These are phyloP conservation scores for Candida sonorensis DNA, from an alignment of 805 yeast genomes.

Conservation along the genomic window DNA sequence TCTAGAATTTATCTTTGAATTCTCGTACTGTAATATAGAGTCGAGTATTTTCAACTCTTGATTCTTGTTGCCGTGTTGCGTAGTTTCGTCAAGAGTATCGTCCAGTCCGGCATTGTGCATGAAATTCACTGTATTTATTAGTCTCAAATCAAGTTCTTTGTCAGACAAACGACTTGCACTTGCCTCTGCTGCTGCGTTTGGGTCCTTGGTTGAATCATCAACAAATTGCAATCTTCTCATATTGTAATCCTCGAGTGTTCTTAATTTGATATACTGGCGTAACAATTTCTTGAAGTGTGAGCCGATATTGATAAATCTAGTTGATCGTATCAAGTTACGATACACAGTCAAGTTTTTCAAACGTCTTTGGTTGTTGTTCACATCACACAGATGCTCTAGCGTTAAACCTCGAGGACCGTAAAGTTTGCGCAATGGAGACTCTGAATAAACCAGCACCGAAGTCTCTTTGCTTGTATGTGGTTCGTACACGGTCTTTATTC, in stretches of 20 bases:
- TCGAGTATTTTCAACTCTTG: conserved; percentile 12
- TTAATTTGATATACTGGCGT: conserved; percentile 9
- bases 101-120: conserved; percentile 19
- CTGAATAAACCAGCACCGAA: conserved; percentile 1
- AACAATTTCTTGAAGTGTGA: conserved; percentile 5
- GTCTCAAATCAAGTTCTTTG: conserved; percentile 9
- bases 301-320: conserved; percentile 7
- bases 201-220: too few relatives aligned
- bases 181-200: too few relatives aligned
- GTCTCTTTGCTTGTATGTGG: background rate
- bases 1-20: background rate
- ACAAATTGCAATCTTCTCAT: too few relatives aligned
- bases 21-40: conserved; percentile 17
- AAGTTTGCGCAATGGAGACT: conserved; percentile 11
- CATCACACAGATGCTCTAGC: conserved; percentile 5
- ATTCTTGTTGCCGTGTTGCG: background rate
- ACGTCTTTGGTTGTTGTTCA: too few relatives aligned
- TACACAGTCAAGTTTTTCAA: conserved; percentile 11
- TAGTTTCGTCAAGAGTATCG: conserved; percentile 1
- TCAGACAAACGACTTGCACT: conserved; percentile 1
- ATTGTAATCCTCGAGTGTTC: conserved; percentile 19
- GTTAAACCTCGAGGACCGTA: conserved; percentile 20
- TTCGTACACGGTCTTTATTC: background rate
- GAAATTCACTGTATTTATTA: conserved; percentile 20
- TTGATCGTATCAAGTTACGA: conserved; percentile 15